Percentiles rank a stretch among this genome's conserved stretches.
Evolutionary conservation across 495 filamentous ascomycete species (phyloP).

Genomic region (Penicillium antarcticum): DNA sequence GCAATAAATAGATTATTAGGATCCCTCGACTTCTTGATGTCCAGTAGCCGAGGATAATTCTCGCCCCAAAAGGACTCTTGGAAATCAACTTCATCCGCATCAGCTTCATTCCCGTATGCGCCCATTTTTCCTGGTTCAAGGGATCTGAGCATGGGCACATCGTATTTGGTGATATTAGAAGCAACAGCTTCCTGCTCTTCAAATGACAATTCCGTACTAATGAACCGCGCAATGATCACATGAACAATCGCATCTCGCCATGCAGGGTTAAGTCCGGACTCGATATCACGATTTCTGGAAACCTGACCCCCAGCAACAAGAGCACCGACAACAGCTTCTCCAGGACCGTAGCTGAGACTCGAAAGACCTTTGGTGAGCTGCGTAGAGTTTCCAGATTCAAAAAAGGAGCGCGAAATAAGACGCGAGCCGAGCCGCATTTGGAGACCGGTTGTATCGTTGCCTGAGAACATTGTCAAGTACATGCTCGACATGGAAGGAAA

Average conservation of each 20-base stretch:
- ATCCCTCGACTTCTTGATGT: background rate
- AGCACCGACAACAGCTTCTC: background rate
- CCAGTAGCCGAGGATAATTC: background rate
- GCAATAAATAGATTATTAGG: background rate
- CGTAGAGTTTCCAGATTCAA: background rate
- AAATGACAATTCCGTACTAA: background rate
- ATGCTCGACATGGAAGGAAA: background rate
- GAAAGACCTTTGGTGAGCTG: background rate
- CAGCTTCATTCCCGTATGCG: background rate
- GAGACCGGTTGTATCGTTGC: background rate
- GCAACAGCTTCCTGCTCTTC: background rate
- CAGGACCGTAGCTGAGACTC: background rate
- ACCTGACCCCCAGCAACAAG: background rate
- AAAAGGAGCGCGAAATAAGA: background rate
- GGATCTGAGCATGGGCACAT: background rate
- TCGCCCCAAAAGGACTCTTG: background rate
- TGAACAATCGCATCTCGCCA: background rate
- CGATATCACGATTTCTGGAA: background rate
- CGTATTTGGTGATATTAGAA: background rate
- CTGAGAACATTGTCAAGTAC: background rate
- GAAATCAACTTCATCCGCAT: background rate
- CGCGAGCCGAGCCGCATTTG: background rate
- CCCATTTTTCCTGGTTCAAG: background rate
- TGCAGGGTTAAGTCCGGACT: conserved; percentile 2
- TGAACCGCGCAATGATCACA: background rate